Evolutionary conservation across 2,329 filamentous ascomycete genomes (phyloP).

Genomic region (Alternaria brassicae): DNA sequence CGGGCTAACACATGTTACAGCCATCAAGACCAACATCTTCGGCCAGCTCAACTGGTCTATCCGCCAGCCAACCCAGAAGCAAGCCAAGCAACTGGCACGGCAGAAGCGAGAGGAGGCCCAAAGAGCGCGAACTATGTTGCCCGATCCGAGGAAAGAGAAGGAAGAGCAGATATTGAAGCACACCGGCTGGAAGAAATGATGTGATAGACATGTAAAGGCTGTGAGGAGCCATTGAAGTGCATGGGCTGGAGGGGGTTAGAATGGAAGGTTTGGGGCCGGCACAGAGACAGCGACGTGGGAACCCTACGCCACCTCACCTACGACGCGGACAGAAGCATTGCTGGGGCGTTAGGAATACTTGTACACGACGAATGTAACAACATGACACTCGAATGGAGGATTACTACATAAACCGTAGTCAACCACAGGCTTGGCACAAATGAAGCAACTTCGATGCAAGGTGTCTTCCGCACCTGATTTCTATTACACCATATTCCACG

Average conservation of each 20-base stretch:
- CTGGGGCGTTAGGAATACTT: slow-evolving; percentile 6
- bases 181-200: slow-evolving; percentile 36
- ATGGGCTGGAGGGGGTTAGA: no score
- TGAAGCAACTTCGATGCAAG: not conserved
- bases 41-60: slow-evolving; percentile 37
- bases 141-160: slow-evolving; percentile 38
- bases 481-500: slow-evolving; percentile 15
- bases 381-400: slow-evolving; percentile 10
- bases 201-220: not conserved
- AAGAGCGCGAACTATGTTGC: slow-evolving; percentile 22
- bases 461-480: slow-evolving; percentile 2
- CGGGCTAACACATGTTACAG: slow-evolving; percentile 26
- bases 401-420: not conserved
- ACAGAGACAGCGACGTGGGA: not conserved
- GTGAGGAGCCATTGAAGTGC: not conserved
- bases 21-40: slow-evolving; percentile 48
- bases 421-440: not conserved
- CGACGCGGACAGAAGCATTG: not conserved
- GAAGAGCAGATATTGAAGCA: slow-evolving; percentile 38
- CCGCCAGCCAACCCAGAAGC: slow-evolving; percentile 37
- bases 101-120: slow-evolving; percentile 26
- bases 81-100: slow-evolving; percentile 37
- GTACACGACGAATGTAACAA: slow-evolving; percentile 20
- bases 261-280: not conserved
- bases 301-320: not conserved